phyloP scores from a whole-genome alignment of 164 flowering plant genomes.

The Aristolochia fimbriata region DNA sequence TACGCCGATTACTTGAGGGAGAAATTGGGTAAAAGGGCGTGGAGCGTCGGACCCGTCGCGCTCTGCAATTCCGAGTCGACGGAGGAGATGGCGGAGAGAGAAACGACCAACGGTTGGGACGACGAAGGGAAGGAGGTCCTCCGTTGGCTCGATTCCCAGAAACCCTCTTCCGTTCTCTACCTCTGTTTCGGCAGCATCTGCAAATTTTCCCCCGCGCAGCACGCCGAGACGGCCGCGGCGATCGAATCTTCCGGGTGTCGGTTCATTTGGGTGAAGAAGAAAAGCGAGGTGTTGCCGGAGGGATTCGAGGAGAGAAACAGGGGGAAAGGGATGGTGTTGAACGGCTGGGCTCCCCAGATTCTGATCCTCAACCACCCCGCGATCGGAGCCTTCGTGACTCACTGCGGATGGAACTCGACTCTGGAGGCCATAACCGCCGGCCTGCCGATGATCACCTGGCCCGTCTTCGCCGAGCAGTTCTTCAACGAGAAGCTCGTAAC shows the following conservation, averaged over 20 bases:
- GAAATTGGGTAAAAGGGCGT: constrained; percentile 9
- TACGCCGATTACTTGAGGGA: constrained; percentile 15
- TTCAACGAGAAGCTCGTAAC: constrained; percentile 40
- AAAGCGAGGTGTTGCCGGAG: background rate
- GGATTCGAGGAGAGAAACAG: constrained; percentile 11
- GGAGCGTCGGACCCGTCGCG: constrained; percentile 28
- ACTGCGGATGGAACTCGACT: constrained; percentile 28
- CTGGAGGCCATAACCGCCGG: constrained; percentile 23
- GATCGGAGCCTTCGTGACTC: constrained; percentile 17
- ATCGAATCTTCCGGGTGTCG: constrained; percentile 32
- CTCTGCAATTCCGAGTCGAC: constrained; percentile 8
- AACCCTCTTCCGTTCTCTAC: constrained; percentile 15
- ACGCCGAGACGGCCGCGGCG: constrained; percentile 37
- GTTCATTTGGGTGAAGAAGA: constrained; percentile 8
- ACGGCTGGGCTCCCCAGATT: constrained; percentile 69
- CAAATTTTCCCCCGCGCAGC: constrained; percentile 15
- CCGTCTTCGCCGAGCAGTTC: constrained; percentile 29
- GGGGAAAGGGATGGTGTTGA: constrained; percentile 35
- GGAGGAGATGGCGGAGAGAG: constrained; percentile 7
- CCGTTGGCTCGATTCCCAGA: constrained; percentile 17
- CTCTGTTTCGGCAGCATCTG: constrained; percentile 12
- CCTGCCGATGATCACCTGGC: constrained; percentile 33
- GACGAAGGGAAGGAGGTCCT: constrained; percentile 7
- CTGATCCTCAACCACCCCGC: constrained; percentile 41
- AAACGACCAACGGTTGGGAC: constrained; percentile 13